A percentile compares a stretch with the other conserved stretches of the same genome.
phyloP scores from a whole-genome alignment of 805 yeast species.

The Sugiyamaella floridensis region DNA sequence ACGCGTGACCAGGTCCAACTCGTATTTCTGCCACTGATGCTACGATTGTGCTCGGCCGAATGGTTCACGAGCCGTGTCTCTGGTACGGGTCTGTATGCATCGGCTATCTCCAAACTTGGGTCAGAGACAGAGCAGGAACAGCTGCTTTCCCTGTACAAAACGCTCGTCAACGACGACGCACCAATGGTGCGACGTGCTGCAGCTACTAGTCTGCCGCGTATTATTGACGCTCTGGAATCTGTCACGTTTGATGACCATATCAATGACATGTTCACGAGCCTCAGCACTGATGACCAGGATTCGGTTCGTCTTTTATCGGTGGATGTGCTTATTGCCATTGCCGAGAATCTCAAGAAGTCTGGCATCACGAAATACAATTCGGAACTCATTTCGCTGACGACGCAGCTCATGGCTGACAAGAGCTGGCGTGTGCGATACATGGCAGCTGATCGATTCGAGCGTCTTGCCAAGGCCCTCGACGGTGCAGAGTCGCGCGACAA shows the following conservation, averaged over 20 bases:
- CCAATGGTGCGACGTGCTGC: constrained; percentile 98
- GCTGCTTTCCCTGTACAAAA: constrained; percentile 59
- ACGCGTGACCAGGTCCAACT: constrained; percentile 51
- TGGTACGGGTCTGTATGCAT: constrained; percentile 78
- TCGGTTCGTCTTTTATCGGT: constrained; percentile 86
- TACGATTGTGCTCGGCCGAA: constrained; percentile 72
- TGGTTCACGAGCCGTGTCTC: constrained; percentile 95
- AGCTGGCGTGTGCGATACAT: constrained; percentile 98
- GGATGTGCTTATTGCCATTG: constrained; percentile 77
- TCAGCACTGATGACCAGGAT: constrained; percentile 85
- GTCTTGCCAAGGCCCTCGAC: constrained; percentile 59
- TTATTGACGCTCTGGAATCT: constrained; percentile 51
- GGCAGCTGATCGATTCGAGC: constrained; percentile 90
- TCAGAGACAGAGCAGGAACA: constrained; percentile 38
- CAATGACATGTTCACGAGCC: constrained; percentile 70
- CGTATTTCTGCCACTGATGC: constrained; percentile 68
- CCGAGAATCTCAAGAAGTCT: constrained; percentile 32
- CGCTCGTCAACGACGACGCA: constrained; percentile 79
- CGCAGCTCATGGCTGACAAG: constrained; percentile 73
- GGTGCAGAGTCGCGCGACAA: constrained; percentile 47
- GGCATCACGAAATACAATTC: constrained; percentile 19
- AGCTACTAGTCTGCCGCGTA: constrained; percentile 70
- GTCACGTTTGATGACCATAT: constrained; percentile 47
- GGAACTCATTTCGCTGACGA: constrained; percentile 39
- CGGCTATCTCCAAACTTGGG: constrained; percentile 40